A percentile compares a stretch with the other conserved stretches of the same genome.
Conservation (phyloP, 2,329 filamentous ascomycete genomes). For the Nannizziopsis arthrosporioides region DNA sequence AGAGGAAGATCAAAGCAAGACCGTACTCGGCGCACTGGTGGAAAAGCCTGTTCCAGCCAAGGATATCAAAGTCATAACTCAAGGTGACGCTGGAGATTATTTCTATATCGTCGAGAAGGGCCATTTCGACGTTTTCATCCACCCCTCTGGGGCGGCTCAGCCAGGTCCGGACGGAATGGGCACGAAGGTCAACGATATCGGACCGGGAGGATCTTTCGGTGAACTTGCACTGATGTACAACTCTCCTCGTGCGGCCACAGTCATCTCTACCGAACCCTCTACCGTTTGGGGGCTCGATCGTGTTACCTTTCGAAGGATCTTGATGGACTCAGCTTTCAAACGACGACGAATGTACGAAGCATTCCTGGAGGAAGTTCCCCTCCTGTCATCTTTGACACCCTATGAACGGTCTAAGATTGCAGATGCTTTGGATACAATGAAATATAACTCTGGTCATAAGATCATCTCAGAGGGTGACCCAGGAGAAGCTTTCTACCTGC, state of each 20-base stretch:
- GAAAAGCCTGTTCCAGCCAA: constrained; percentile 94
- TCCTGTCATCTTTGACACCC: constrained; percentile 68
- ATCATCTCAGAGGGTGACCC: constrained; percentile 90
- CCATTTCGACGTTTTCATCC: constrained; percentile 82
- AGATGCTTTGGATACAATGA: constrained; percentile 84
- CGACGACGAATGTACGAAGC: constrained; percentile 93
- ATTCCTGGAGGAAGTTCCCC: constrained; percentile 85
- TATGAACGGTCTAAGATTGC: constrained; percentile 98
- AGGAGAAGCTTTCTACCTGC: constrained; percentile 80
- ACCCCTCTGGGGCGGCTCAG: constrained; percentile 62
- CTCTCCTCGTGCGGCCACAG: constrained; percentile 85
- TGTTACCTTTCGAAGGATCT: constrained; percentile 88
- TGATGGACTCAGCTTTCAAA: constrained; percentile 97
- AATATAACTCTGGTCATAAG: constrained; percentile 63
- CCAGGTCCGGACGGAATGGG: constrained; percentile 64
- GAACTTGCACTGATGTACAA: constrained; percentile 99
- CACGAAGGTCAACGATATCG: constrained; percentile 66
- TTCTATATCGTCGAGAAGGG: constrained; percentile 96
- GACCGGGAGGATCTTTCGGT: constrained; percentile 85
- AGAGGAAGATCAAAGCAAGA: constrained; percentile 80
- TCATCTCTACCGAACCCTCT: constrained; percentile 70
- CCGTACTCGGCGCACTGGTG: constrained; percentile 78
- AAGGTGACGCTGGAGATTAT: constrained; percentile 91
- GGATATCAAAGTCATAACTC: constrained; percentile 79
- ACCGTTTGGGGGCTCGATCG: constrained; percentile 92